Evolutionary conservation across 1,139 yeast genomes (phyloP).

Genomic region (Scheffersomyces cryptocercus): DNA sequence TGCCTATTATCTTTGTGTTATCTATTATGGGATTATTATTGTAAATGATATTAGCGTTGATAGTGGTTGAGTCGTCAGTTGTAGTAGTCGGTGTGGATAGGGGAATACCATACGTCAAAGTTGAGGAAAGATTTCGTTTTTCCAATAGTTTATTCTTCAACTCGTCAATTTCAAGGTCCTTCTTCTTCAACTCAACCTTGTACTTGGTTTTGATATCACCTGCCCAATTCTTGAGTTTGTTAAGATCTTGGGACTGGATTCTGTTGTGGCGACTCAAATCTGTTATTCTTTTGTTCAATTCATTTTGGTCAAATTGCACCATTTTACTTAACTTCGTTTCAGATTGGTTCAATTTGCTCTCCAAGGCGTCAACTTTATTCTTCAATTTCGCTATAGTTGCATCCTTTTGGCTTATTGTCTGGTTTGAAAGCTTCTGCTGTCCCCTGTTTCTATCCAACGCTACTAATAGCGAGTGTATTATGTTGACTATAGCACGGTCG

Average conservation of each 20-base stretch:
- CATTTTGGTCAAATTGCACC: conserved; percentile 18
- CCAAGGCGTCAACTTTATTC: conserved; percentile 22
- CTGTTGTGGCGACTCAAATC: conserved; percentile 26
- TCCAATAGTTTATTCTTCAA: conserved; percentile 43
- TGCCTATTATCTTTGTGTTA: conserved; percentile 19
- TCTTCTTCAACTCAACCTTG: conserved; percentile 43
- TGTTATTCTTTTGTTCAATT: conserved; percentile 19
- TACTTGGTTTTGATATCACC: conserved; percentile 36
- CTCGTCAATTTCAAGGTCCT: conserved; percentile 34
- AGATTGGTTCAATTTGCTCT: conserved; percentile 15
- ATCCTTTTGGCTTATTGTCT: conserved; percentile 31
- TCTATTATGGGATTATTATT: conserved; percentile 37
- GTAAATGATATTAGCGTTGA: conserved; percentile 30
- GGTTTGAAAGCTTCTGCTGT: conserved; percentile 36
- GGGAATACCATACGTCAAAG: conserved; percentile 31
- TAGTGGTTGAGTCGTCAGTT: conserved; percentile 5
- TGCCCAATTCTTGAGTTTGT: conserved; percentile 29
- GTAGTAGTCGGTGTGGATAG: conserved; percentile 6
- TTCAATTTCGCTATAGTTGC: conserved; percentile 27
- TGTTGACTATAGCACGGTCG: conserved; percentile 45
- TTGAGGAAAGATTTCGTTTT: conserved; percentile 33
- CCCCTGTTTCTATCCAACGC: conserved; percentile 40
- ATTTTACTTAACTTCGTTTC: conserved; percentile 18
- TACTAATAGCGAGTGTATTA: conserved; percentile 41
- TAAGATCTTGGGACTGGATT: conserved; percentile 31